Base-by-base conservation (phyloP, 2,329 filamentous ascomycete species). In the Pseudopithomyces chartarum region DNA sequence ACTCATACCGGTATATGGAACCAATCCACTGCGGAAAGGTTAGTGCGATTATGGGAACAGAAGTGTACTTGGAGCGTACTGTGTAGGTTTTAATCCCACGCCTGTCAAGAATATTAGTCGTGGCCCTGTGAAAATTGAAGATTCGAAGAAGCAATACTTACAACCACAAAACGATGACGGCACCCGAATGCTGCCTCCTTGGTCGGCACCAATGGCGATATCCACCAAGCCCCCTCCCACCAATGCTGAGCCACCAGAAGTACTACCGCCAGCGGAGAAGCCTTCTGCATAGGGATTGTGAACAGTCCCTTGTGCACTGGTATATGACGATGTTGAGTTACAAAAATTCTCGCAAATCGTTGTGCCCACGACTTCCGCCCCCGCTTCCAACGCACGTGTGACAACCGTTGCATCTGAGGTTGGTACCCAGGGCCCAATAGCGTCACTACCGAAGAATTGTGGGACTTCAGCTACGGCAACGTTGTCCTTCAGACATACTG, bases 291-390 rank as follows among this genome's bases (percentile, higher is more conserved):
- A 78, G 0, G 81, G 81, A 52, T 83, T 70, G 12, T 69, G 42
- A 6, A 56, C 73, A 1, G 59, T 64, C 2, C 75, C 76, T 46
- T 75, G 73, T 2, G 78, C 78, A 34, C 76, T 78, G 0, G 79
- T 82, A 57, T 79, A 82, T 0, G 80, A 81, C 0, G 78, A 76
- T 1, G 81, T 80, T 0, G 79, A 80, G 56, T 80, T 79, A 59
- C 81, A 85, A 46, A 81, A 80, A 61, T 84, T 83, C 58, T 86
- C 84, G 55, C 84, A 86, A 0, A 78, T 78, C 1, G 81, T 76
- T 0, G 82, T 84, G 11, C 84, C 80, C 7, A 78, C 73, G 15
- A 86, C 80, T 42, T 78, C 66, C 0, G 78, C 83, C 0, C 83
- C 83, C 2, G 81, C 81, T 15, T 83, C 78, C 2, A 86, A 67